Percentiles rank a stretch among this genome's conserved stretches.
Evolutionary conservation across 352 stramenopile species (phyloP).

Genomic region (Pythium guiyangense): DNA sequence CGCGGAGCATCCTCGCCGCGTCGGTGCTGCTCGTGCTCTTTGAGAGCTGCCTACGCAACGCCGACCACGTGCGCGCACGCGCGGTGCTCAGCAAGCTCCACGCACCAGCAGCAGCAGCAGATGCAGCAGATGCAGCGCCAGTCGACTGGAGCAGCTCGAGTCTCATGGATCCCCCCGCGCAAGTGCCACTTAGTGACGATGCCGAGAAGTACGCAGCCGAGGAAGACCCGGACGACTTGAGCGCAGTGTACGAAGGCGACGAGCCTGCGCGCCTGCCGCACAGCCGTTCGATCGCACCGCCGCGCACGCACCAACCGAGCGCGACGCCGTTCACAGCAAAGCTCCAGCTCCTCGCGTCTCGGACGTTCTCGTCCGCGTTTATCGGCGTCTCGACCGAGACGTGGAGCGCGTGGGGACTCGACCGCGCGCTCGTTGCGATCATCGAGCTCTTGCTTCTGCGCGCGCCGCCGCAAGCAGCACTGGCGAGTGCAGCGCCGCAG

Average conservation of each 20-base stretch:
- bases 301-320: not conserved
- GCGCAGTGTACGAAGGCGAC: conserved; percentile 51
- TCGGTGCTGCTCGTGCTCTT: conserved; percentile 41
- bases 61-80: conserved; percentile 13
- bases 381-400: conserved; percentile 34
- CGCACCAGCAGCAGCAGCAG: not conserved
- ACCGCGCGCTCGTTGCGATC: conserved; percentile 30
- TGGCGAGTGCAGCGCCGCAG: conserved; percentile 3
- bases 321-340: conserved; percentile 13
- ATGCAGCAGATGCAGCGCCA: not conserved
- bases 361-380: conserved; percentile 52
- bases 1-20: conserved; percentile 33
- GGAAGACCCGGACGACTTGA: conserved; percentile 60
- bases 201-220: conserved; percentile 38
- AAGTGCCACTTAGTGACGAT: conserved; percentile 3
- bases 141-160: not conserved
- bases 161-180: no score
- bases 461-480: not conserved
- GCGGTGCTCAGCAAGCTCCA: conserved; percentile 22
- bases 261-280: not conserved
- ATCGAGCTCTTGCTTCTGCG: conserved; percentile 18
- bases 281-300: not conserved
- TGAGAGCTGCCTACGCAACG: conserved; percentile 21
- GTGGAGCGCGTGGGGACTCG: conserved; percentile 41
- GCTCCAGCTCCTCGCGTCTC: conserved; percentile 27